Conservation (phyloP, 768 basidiomycete species). For the Mycena belliarum region DNA sequence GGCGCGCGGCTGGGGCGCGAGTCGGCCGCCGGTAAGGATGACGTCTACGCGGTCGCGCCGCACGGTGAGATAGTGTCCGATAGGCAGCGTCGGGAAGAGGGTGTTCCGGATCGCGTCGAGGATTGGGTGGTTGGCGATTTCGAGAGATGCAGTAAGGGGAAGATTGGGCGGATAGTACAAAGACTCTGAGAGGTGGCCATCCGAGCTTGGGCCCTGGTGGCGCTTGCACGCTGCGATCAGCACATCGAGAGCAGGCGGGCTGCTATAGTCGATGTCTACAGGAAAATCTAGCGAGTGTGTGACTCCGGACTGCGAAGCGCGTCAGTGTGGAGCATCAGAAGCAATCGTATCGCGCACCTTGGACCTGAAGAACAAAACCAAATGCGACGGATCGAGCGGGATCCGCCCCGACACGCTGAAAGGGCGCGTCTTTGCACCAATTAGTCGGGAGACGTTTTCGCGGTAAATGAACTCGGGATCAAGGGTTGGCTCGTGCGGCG, state of each 20-base stretch:
- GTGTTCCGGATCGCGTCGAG: slow-evolving; percentile 72
- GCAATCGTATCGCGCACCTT: slow-evolving; percentile 54
- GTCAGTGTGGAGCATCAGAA: too few species aligned
- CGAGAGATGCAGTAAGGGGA: slow-evolving; percentile 73
- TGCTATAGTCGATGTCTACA: slow-evolving; percentile 71
- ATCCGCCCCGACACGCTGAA: slow-evolving; percentile 70
- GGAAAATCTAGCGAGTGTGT: slow-evolving; percentile 83
- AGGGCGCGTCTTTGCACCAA: slow-evolving; percentile 59
- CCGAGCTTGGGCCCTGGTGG: slow-evolving; percentile 54
- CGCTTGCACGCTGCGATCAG: slow-evolving; percentile 74
- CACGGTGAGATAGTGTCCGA: slow-evolving; percentile 69
- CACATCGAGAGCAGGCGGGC: slow-evolving; percentile 77
- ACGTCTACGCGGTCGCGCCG: slow-evolving; percentile 73
- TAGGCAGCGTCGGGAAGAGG: slow-evolving; percentile 70
- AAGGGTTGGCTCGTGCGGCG: slow-evolving; percentile 33
- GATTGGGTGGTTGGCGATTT: slow-evolving; percentile 80
- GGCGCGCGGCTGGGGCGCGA: slow-evolving; percentile 54
- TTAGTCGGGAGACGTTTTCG: slow-evolving; percentile 53
- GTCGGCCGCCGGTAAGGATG: slow-evolving; percentile 57
- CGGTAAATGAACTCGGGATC: slow-evolving; percentile 56
- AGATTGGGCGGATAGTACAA: slow-evolving; percentile 73
- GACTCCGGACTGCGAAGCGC: slow-evolving; percentile 58
- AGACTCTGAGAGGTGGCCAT: slow-evolving; percentile 61
- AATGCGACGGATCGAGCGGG: slow-evolving; percentile 64
- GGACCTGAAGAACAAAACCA: slow-evolving; percentile 77